phyloP scores from a whole-genome alignment of 306 rosid genomes.

The Castanospermum australe region DNA sequence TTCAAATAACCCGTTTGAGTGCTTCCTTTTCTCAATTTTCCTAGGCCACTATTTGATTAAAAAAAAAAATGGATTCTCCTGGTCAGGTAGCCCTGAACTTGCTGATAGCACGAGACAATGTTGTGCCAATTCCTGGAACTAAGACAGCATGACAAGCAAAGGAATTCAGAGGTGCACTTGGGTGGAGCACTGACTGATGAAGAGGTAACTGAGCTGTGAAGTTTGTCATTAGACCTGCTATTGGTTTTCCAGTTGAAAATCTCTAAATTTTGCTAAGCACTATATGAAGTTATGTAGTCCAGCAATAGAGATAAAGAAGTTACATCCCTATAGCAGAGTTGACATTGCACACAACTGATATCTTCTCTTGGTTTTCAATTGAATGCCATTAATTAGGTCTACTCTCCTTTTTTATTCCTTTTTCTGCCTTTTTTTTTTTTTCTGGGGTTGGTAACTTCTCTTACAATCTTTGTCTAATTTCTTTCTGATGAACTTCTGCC shows the following conservation, averaged over 20 bases:
- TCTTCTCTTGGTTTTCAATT: not conserved
- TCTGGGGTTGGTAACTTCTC: not conserved
- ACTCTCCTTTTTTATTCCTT: not conserved
- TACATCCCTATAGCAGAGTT: not conserved
- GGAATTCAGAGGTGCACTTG: conserved; percentile 82
- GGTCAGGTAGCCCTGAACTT: conserved; percentile 79
- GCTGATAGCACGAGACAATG: conserved; percentile 80
- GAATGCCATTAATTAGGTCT: not conserved
- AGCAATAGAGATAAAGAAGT: not conserved
- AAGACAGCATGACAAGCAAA: conserved; percentile 80
- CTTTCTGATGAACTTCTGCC: not conserved
- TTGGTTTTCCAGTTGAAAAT: conserved; percentile 87
- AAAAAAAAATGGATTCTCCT: not conserved
- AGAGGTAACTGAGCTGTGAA: conserved; percentile 65
- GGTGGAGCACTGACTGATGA: conserved; percentile 74
- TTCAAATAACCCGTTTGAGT: not conserved
- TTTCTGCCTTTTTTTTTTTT: not conserved
- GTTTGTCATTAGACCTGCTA: conserved; percentile 68
- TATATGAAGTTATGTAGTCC: conserved; percentile 7
- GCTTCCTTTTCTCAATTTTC: not conserved
- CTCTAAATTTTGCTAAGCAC: conserved; percentile 34
- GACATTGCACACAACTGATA: not conserved
- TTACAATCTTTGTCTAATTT: not conserved
- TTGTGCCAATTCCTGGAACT: conserved; percentile 95
- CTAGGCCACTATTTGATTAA: not conserved